Percentiles rank a stretch among this genome's conserved stretches.
These are phyloP conservation scores for Leishmania tarentolae DNA, from an alignment of 208 protist genomes.

Conservation along the genomic window DNA sequence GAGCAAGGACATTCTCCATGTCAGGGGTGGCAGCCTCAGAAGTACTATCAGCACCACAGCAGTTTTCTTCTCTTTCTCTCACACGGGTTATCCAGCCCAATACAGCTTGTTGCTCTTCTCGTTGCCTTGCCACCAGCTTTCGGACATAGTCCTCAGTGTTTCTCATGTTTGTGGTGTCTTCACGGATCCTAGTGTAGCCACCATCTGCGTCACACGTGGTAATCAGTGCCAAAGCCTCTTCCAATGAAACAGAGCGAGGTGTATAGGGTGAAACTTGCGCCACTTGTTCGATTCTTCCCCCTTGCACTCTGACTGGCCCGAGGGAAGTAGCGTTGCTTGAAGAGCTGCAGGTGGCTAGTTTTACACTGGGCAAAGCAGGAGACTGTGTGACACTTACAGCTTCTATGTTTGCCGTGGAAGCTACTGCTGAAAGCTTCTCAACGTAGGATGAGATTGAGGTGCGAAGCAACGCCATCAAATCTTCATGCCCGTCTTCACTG, in stretches of 20 bases:
- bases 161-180: neutral
- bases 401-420: too few species aligned
- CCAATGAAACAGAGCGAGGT: neutral
- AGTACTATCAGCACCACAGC: neutral
- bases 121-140: neutral
- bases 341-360: neutral
- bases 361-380: neutral
- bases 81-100: too few species aligned
- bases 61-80: neutral
- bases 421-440: conserved; percentile 5
- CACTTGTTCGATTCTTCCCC: neutral
- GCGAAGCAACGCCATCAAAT: neutral
- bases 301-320: too few species aligned
- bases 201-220: neutral
- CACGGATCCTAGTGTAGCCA: neutral
- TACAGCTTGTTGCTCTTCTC: neutral
- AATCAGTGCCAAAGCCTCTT: conserved; percentile 4
- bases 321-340: neutral
- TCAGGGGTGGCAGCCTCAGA: neutral
- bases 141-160: neutral
- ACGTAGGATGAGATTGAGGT: conserved; percentile 3
- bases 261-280: neutral
- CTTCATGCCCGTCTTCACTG: neutral
- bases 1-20: neutral
- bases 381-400: neutral